Evolutionary conservation across 768 basidiomycete genomes (phyloP).

Genomic region (Chalciporus sphaerocephalus): DNA sequence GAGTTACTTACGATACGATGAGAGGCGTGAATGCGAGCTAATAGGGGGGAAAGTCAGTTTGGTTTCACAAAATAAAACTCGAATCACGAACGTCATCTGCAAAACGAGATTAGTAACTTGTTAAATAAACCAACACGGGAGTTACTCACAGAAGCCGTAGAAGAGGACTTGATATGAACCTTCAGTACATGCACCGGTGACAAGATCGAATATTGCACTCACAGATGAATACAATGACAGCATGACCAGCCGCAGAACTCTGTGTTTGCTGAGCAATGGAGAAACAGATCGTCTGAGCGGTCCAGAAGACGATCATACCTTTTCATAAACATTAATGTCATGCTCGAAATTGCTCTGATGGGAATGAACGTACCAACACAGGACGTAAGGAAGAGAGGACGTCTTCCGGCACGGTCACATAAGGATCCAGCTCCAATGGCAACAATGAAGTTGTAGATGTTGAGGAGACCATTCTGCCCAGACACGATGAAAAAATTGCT

Average conservation of each 20-base stretch:
- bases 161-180: constrained; percentile 29
- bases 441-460: constrained; percentile 53
- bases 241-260: constrained; percentile 33
- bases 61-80: not conserved
- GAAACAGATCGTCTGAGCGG: constrained; percentile 36
- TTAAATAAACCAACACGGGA: not conserved
- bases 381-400: constrained; percentile 47
- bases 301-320: constrained; percentile 40
- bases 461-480: constrained; percentile 47
- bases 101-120: not conserved
- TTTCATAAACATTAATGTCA: constrained; percentile 32
- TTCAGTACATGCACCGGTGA: not conserved
- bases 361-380: constrained; percentile 34
- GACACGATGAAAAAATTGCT: not conserved
- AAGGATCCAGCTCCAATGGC: constrained; percentile 47
- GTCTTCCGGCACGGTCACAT: constrained; percentile 47
- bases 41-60: not conserved
- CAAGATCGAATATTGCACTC: constrained; percentile 8
- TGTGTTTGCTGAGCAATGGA: constrained; percentile 28
- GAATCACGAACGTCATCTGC: constrained; percentile 30
- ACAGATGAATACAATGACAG: constrained; percentile 46
- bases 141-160: constrained; percentile 35
- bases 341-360: constrained; percentile 18
- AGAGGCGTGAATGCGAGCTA: constrained; percentile 41
- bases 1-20: constrained; percentile 30